Percentiles rank a stretch among this genome's conserved stretches.
Conservation (phyloP, 148 eudicot genomes). For the Camellia sinensis region DNA sequence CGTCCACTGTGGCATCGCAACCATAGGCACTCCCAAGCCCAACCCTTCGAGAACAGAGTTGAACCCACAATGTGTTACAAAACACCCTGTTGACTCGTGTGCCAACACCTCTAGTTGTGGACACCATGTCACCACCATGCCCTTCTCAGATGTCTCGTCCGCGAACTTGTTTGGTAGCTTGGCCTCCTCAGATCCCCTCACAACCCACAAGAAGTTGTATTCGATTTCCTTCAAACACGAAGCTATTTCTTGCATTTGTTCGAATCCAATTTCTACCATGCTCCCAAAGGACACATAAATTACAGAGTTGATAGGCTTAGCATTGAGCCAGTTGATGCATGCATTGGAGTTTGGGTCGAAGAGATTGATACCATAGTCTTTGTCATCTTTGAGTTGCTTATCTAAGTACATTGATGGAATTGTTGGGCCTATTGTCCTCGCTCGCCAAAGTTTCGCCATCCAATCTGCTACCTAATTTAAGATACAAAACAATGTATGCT, state of each 20-base stretch:
- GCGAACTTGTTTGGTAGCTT: conserved; percentile 41
- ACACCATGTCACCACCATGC: conserved; percentile 49
- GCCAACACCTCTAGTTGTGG: conserved; percentile 49
- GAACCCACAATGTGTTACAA: conserved; percentile 33
- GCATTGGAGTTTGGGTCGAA: conserved; percentile 25
- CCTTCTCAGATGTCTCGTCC: conserved; percentile 19
- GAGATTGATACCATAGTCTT: conserved; percentile 44
- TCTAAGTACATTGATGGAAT: conserved; percentile 32
- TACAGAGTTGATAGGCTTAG: conserved; percentile 41
- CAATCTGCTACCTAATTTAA: conserved; percentile 35
- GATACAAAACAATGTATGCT: not conserved
- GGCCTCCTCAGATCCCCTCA: conserved; percentile 36
- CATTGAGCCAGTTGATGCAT: conserved; percentile 41
- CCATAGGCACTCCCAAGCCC: conserved; percentile 52
- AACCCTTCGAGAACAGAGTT: conserved; percentile 60
- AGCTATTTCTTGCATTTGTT: conserved; percentile 51
- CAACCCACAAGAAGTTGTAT: conserved; percentile 54
- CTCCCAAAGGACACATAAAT: conserved; percentile 66
- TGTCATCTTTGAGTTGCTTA: conserved; percentile 47
- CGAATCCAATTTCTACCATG: conserved; percentile 25
- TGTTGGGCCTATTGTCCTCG: conserved; percentile 48
- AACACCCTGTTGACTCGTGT: conserved; percentile 31
- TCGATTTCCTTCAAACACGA: conserved; percentile 26
- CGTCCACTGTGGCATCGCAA: conserved; percentile 51
- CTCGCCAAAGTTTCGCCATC: conserved; percentile 39